Percentiles rank a stretch among this genome's conserved stretches.
Conservation (phyloP, 768 basidiomycete species). For the Lactifluus pinguis region DNA sequence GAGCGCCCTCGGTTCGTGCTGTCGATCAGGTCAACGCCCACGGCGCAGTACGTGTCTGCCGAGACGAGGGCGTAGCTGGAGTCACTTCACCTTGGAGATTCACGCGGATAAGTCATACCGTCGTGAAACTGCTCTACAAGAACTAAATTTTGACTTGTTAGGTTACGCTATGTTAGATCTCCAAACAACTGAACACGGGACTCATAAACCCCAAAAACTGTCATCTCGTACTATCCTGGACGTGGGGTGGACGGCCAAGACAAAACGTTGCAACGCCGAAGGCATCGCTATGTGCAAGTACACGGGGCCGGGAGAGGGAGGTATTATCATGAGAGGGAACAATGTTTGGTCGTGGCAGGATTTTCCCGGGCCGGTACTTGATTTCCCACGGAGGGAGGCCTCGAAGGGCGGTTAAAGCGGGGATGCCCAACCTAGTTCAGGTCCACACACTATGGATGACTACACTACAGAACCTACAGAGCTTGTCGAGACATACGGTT, state of each 20-base stretch:
- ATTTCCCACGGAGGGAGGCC: background rate
- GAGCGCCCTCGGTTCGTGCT: constrained; percentile 51
- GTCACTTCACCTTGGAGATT: constrained; percentile 48
- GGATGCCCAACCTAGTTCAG: background rate
- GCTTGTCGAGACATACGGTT: constrained; percentile 90
- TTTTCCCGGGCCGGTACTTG: too few species aligned
- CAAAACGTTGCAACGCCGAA: constrained; percentile 79
- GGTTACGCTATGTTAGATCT: constrained; percentile 79
- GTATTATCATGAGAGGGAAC: constrained; percentile 55
- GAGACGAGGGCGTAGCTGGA: constrained; percentile 38
- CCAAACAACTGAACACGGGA: constrained; percentile 70
- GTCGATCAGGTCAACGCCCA: constrained; percentile 81
- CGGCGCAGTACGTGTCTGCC: constrained; percentile 67
- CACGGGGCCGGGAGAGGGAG: constrained; percentile 58
- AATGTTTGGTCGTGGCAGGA: constrained; percentile 29
- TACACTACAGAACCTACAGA: constrained; percentile 82
- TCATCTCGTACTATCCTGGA: constrained; percentile 73
- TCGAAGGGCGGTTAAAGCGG: background rate
- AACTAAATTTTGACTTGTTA: constrained; percentile 19
- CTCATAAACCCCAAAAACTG: constrained; percentile 51
- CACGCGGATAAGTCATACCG: constrained; percentile 48
- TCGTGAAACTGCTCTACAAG: background rate
- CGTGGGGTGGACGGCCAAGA: constrained; percentile 52
- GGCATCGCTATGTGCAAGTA: constrained; percentile 86
- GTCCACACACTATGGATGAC: constrained; percentile 45